Conservation (phyloP, 495 filamentous ascomycete species). For the Rhypophila decipiens region DNA sequence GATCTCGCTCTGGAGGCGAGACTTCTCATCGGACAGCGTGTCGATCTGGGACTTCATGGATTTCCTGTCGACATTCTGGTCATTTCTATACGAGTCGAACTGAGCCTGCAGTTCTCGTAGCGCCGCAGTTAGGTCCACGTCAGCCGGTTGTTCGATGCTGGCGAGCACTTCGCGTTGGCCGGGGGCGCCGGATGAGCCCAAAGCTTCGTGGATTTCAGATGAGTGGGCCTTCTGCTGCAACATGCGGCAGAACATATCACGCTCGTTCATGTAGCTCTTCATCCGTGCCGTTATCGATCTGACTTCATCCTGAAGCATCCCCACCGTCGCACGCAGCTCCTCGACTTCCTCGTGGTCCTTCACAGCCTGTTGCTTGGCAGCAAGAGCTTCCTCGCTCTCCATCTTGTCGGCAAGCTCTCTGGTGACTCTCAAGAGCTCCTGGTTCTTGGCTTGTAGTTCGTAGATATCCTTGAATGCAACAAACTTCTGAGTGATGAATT, state of each 20-base stretch:
- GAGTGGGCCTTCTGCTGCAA: slow-evolving; percentile 60
- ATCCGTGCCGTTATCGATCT: slow-evolving; percentile 69
- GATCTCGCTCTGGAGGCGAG: slow-evolving; percentile 70
- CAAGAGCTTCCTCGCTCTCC: slow-evolving; percentile 80
- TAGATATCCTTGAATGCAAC: slow-evolving; percentile 75
- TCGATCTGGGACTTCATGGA: slow-evolving; percentile 83
- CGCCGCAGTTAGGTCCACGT: slow-evolving; percentile 38
- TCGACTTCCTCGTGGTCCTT: slow-evolving; percentile 69
- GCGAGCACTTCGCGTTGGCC: slow-evolving; percentile 39
- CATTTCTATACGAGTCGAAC: slow-evolving; percentile 84
- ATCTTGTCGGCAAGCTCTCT: slow-evolving; percentile 79
- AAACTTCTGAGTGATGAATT: slow-evolving; percentile 77
- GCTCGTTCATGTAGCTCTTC: slow-evolving; percentile 88
- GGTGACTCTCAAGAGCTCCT: slow-evolving; percentile 71
- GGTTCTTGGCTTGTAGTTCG: slow-evolving; percentile 85
- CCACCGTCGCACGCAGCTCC: slow-evolving; percentile 58
- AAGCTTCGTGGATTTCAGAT: slow-evolving; percentile 54
- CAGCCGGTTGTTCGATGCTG: slow-evolving; percentile 44
- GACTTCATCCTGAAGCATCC: slow-evolving; percentile 60
- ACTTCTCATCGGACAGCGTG: slow-evolving; percentile 72
- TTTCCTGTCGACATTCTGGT: slow-evolving; percentile 69
- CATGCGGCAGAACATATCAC: slow-evolving; percentile 95
- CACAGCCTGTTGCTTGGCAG: slow-evolving; percentile 59
- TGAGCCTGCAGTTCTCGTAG: slow-evolving; percentile 82
- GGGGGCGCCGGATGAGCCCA: slow-evolving; percentile 57